Percentiles rank a stretch among this genome's conserved stretches.
These are phyloP conservation scores for Sungouiella thailandica DNA, from an alignment of 805 yeast species.

Conservation along the genomic window DNA sequence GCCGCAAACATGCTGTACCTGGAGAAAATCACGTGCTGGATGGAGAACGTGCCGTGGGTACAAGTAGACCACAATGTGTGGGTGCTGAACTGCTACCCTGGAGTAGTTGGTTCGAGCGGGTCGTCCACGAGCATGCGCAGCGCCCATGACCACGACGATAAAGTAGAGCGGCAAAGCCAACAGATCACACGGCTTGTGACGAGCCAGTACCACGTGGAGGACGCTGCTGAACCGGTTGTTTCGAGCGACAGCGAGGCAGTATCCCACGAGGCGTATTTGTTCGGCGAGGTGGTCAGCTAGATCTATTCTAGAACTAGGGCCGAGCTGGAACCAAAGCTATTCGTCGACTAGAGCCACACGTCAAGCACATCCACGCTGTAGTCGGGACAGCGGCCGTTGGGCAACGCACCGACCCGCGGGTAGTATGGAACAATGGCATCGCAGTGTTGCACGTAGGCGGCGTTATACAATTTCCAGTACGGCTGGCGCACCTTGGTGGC, in stretches of 20 bases:
- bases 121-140: constrained; percentile 7
- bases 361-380: constrained; percentile 50
- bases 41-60: constrained; percentile 49
- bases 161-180: constrained; percentile 50
- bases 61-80: constrained; percentile 20
- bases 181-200: constrained; percentile 37
- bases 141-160: constrained; percentile 36
- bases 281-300: too few species aligned
- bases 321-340: too few species aligned
- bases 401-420: constrained; percentile 48
- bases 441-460: constrained; percentile 64
- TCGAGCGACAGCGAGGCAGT: constrained; percentile 1
- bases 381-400: constrained; percentile 15
- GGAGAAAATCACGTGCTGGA: constrained; percentile 67
- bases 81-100: constrained; percentile 48
- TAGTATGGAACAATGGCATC: constrained; percentile 81
- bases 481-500: constrained; percentile 80
- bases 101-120: constrained; percentile 27
- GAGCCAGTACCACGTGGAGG: constrained; percentile 7
- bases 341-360: constrained; percentile 28
- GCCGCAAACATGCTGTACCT: constrained; percentile 58
- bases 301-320: too few species aligned
- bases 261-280: constrained; percentile 12
- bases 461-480: constrained; percentile 82
- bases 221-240: background rate